Percentiles rank a stretch among this genome's conserved stretches.
phyloP scores from a whole-genome alignment of 345 rosid species.

The Bruguiera parviflora region DNA sequence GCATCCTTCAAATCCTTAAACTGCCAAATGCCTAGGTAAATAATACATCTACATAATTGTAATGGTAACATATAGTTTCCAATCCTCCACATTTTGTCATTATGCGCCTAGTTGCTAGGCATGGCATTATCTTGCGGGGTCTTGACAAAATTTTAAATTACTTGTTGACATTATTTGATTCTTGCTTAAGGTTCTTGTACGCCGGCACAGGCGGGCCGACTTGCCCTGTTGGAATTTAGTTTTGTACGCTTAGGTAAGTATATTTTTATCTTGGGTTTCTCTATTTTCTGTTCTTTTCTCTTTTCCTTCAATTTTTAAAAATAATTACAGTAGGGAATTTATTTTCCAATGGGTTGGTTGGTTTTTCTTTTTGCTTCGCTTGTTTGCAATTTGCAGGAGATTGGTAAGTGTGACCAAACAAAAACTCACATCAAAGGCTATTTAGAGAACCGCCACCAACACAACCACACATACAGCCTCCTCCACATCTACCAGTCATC shows the following conservation, averaged over 20 bases:
- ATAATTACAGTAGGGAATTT: background rate
- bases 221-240: conserved; percentile 84
- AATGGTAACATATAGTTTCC: too few species aligned
- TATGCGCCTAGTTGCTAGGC: too few species aligned
- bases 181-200: conserved; percentile 51
- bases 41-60: background rate
- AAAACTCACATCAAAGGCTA: conserved; percentile 26
- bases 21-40: conserved; percentile 75
- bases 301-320: background rate
- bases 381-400: conserved; percentile 28
- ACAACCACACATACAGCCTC: conserved; percentile 7
- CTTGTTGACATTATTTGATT: background rate
- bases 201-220: conserved; percentile 72
- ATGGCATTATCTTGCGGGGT: too few species aligned
- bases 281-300: background rate
- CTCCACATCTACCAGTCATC: conserved; percentile 2
- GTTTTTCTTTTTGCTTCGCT: conserved; percentile 1
- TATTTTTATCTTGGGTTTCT: conserved; percentile 23
- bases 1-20: conserved; percentile 64
- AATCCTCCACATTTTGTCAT: background rate
- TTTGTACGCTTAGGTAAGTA: conserved; percentile 27
- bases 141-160: background rate
- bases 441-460: conserved; percentile 33
- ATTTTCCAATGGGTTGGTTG: conserved; percentile 5
- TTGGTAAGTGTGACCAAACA: conserved; percentile 29